Evolutionary conservation across 2,329 filamentous ascomycete genomes (phyloP).

Genomic region (Coniochaeta ligniaria): DNA sequence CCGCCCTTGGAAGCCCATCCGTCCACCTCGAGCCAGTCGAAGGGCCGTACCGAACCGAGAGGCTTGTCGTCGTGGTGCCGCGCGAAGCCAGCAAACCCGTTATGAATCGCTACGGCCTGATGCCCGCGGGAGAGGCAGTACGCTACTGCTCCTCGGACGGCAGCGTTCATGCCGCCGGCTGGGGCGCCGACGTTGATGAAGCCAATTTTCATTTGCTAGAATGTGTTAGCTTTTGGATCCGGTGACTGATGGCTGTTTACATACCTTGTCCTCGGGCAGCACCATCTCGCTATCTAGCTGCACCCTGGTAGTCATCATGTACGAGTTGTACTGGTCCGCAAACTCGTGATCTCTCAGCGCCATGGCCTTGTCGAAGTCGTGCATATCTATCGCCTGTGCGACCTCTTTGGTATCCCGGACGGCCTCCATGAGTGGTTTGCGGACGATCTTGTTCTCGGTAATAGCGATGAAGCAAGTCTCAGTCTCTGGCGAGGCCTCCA

Average conservation of each 20-base stretch:
- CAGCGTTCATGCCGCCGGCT: constrained; percentile 96
- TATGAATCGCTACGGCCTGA: constrained; percentile 86
- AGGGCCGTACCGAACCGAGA: constrained; percentile 72
- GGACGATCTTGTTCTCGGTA: constrained; percentile 94
- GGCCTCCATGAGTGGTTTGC: constrained; percentile 82
- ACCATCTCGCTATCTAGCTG: constrained; percentile 59
- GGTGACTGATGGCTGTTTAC: constrained; percentile 15
- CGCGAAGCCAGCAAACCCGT: constrained; percentile 90
- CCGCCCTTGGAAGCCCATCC: constrained; percentile 94
- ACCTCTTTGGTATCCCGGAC: constrained; percentile 83
- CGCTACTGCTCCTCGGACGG: constrained; percentile 84
- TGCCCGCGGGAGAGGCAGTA: constrained; percentile 93
- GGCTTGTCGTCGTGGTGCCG: constrained; percentile 84
- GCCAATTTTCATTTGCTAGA: constrained; percentile 81
- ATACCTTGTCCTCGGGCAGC: constrained; percentile 64
- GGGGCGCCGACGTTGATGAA: constrained; percentile 97
- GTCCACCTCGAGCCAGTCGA: constrained; percentile 91
- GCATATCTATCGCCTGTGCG: constrained; percentile 70
- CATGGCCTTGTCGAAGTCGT: constrained; percentile 87
- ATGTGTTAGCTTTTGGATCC: constrained; percentile 17
- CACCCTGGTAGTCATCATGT: constrained; percentile 82
- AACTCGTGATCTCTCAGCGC: constrained; percentile 86
- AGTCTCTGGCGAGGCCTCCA: constrained; percentile 81
- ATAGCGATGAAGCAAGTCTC: constrained; percentile 94
- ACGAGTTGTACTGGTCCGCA: constrained; percentile 83